A percentile compares a stretch with the other conserved stretches of the same genome.
Evolutionary conservation across 768 basidiomycete species (phyloP).

Genomic region (Leccinum rimulosum): DNA sequence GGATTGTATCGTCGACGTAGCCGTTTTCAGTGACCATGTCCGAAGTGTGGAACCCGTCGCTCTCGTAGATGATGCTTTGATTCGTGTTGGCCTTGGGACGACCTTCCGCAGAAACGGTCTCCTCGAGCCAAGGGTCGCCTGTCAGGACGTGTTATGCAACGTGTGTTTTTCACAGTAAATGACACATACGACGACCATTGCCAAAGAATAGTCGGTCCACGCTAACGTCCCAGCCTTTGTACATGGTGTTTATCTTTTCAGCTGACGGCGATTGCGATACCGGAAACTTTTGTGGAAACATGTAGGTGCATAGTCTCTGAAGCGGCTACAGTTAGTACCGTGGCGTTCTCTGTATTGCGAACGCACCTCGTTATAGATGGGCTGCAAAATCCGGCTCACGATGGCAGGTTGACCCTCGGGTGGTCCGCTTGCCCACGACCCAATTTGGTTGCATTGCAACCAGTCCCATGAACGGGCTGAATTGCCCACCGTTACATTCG

Average conservation of each 20-base stretch:
- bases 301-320: slow-evolving; percentile 67
- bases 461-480: slow-evolving; percentile 63
- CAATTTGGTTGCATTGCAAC: slow-evolving; percentile 74
- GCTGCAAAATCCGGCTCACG: slow-evolving; percentile 34
- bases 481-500: slow-evolving; percentile 56
- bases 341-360: neutral
- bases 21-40: slow-evolving; percentile 48
- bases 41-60: slow-evolving; percentile 68
- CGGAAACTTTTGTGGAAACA: slow-evolving; percentile 62
- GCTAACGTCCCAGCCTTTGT: slow-evolving; percentile 62
- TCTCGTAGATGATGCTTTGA: slow-evolving; percentile 58
- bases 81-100: slow-evolving; percentile 45
- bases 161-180: neutral
- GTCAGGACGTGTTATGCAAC: neutral
- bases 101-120: slow-evolving; percentile 60
- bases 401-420: slow-evolving; percentile 35
- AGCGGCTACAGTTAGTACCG: neutral
- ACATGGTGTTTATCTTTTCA: slow-evolving; percentile 43
- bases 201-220: slow-evolving; percentile 64
- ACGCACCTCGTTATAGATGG: slow-evolving; percentile 28
- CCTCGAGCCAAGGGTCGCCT: slow-evolving; percentile 76
- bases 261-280: slow-evolving; percentile 44
- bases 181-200: slow-evolving; percentile 56
- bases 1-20: slow-evolving; percentile 47
- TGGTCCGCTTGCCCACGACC: slow-evolving; percentile 44